Base-by-base conservation (phyloP, 2,329 filamentous ascomycete genomes). In the Alternaria ethzedia region DNA sequence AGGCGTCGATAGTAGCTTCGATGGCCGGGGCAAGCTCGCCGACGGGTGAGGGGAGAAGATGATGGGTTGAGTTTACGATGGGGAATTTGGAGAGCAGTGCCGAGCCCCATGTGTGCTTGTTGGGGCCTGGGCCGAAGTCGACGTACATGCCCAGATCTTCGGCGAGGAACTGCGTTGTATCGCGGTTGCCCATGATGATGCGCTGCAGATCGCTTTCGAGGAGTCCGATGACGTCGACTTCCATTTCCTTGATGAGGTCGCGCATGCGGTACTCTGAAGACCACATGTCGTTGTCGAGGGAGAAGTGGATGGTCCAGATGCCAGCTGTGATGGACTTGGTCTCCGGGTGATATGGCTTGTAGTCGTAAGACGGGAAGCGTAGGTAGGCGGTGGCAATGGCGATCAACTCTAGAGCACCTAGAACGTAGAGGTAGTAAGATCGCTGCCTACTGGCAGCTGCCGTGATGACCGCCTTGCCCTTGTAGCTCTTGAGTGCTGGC, bases 151-250 rank as follows among this genome's bases (percentile, higher is more conserved):
- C 96, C 11, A 99, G 87, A 70, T 99, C 94, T 79, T 98, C 95
- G 20, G 96, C 94, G 9, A 99, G 87, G 81, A 93, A 96, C 78
- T 98, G 96, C 1, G 96, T 97, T 9, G 93, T 91, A 78, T 99
- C 96, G 70, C 96, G 91, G 82, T 98, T 99, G 75, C 96, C 96
- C 96, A 98, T 99, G 84, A 99, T 99, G 82, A 99, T 97, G 71
- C 95, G 92, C 82, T 99, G 96, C 36, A 93, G 87, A 78, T 99
- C 96, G 1, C 91, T 92, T 81, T 99, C 96, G 1, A 99, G 86
- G 20, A 99, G 87, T n/a, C 96, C 96, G 50, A 99, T 87, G 6
- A 99, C 93, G 76, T 99, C 96, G n/a, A 99, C 84, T 81, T 99
- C 96, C n/a, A 97, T 84, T 75, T 98, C 96, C 75, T 93, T 90